Base-by-base conservation (phyloP, 2,329 filamentous ascomycete genomes). In the Beauveria bassiana region DNA sequence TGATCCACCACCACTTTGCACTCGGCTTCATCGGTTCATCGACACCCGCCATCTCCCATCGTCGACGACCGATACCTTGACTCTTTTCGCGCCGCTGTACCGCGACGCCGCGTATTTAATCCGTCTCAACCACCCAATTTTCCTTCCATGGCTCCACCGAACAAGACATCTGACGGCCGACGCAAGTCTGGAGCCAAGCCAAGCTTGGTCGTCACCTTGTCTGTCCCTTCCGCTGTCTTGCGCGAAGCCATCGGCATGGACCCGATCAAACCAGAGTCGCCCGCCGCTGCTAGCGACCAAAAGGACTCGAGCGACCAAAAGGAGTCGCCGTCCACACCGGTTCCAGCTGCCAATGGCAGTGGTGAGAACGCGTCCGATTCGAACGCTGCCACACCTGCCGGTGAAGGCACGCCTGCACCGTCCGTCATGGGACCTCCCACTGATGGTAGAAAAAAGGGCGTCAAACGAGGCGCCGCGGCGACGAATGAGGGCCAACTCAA, bases 361-460 rank as follows among this genome's bases (percentile, higher is more conserved):
- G 78, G 77, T 61, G 84, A 86, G 64, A 82, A 80, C 71, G 81
- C 79, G 61, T 80, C 81, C 65, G 82, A 86, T 67, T 86, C 85
- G 26, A 83, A 79, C 65, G 79, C 82, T 22, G 81, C 81, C 47
- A 88, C 85, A 18, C 85, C 85, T 16, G 80, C 77, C 24, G 59
- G 16, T 42, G 80, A 77, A 52, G 81, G 79, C 66, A 86, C 84
- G 14, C 83, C 84, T 7, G 81, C 75, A 26, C 78, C 82, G 26
- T 74, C 78, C 6, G 73, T 73, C 64, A 87, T 87, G 84, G 83
- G 80, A 5, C 85, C 85, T 53, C 85, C 84, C 42, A 73, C 74
- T 51, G 82, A 85, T 60, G 85, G 80, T 7, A 92, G 90, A 79
- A 91, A 90, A 78, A 93, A 93, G 75, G 87, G 87, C 40, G 79